phyloP scores from a whole-genome alignment of 2,329 filamentous ascomycete species.

The Penicillium occitanis region DNA sequence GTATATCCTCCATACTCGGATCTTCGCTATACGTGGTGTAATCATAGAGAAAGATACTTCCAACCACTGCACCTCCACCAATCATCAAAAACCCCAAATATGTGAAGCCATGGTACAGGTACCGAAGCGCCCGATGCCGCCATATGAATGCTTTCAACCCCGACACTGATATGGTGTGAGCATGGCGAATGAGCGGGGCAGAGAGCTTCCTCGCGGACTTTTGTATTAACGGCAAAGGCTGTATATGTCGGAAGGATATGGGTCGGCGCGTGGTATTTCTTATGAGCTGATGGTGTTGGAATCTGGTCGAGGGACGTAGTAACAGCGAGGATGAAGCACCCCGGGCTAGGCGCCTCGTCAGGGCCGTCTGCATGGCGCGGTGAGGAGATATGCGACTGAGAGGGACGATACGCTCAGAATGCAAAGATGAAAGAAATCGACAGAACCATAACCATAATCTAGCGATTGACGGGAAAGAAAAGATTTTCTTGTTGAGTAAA shows the following conservation, averaged over 20 bases:
- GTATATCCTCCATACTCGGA: constrained; percentile 66
- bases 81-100: constrained; percentile 73
- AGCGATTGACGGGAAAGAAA: constrained; percentile 6
- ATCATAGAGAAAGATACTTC: constrained; percentile 92
- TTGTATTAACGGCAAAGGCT: constrained; percentile 21
- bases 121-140: constrained; percentile 45
- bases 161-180: constrained; percentile 33
- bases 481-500: background rate
- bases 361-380: constrained; percentile 18
- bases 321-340: constrained; percentile 10
- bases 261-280: constrained; percentile 1
- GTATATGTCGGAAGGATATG: constrained; percentile 17
- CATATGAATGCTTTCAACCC: constrained; percentile 25
- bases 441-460: constrained; percentile 15
- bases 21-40: constrained; percentile 82
- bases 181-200: constrained; percentile 26
- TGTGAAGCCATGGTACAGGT: constrained; percentile 68
- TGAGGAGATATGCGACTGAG: background rate
- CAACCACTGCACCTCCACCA: constrained; percentile 66
- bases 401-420: constrained; percentile 1
- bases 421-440: constrained; percentile 7
- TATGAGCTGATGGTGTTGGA: background rate
- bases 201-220: constrained; percentile 19
- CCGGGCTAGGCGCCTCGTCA: constrained; percentile 16
- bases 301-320: constrained; percentile 6